Percentiles rank a stretch among this genome's conserved stretches.
phyloP scores from a whole-genome alignment of 192 early-diverging fungal species.

The Backusella psychrophila region DNA sequence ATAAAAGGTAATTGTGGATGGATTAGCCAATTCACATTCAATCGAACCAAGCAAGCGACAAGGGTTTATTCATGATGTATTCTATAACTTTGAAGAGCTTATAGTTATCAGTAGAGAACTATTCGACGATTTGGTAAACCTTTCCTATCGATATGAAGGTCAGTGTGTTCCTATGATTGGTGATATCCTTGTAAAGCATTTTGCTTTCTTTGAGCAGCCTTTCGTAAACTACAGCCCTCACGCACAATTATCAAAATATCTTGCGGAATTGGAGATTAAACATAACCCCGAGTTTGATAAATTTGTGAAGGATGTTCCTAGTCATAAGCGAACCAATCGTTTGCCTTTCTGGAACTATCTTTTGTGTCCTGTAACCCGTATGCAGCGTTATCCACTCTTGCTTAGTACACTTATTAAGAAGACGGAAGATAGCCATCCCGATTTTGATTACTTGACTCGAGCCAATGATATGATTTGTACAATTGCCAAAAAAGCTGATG shows the following conservation, averaged over 20 bases:
- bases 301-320: conserved; percentile 60
- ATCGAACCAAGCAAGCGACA: conserved; percentile 48
- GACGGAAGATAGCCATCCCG: conserved; percentile 78
- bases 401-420: conserved; percentile 80
- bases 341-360: conserved; percentile 44
- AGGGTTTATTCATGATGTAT: conserved; percentile 75
- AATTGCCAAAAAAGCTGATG: conserved; percentile 4
- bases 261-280: conserved; percentile 73
- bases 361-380: conserved; percentile 76
- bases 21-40: neutral
- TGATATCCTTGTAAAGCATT: conserved; percentile 77
- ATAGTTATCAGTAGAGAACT: conserved; percentile 52
- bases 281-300: conserved; percentile 62
- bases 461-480: conserved; percentile 16
- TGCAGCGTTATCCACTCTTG: conserved; percentile 86
- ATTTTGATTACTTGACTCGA: conserved; percentile 59
- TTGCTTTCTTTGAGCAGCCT: conserved; percentile 63
- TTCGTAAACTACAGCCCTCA: conserved; percentile 85
- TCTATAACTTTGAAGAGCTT: conserved; percentile 56
- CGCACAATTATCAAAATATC: conserved; percentile 76
- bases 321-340: conserved; percentile 20
- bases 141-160: conserved; percentile 49
- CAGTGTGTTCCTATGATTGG: conserved; percentile 73
- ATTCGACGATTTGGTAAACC: conserved; percentile 55
- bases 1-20: conserved; percentile 17